These are phyloP conservation scores for Phytophthora sp. DNA, from an alignment of 352 stramenopile species.

Conservation along the genomic window DNA sequence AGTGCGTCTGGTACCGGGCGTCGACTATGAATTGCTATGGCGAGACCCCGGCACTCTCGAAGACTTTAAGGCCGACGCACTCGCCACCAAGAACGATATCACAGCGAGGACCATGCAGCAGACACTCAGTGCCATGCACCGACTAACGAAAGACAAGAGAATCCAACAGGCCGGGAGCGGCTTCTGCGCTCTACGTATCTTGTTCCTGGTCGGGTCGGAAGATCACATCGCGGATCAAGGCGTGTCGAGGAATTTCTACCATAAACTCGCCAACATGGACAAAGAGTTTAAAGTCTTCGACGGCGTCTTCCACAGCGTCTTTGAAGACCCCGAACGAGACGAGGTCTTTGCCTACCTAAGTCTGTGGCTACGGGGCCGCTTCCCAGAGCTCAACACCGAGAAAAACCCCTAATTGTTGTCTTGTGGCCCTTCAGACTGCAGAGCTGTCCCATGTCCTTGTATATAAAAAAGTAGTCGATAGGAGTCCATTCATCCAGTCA, in stretches of 20 bases:
- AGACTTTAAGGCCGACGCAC: slow-evolving; percentile 56
- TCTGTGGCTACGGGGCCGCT: slow-evolving; percentile 22
- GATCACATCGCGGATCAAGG: slow-evolving; percentile 48
- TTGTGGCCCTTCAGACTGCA: background rate
- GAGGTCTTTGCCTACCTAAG: slow-evolving; percentile 27
- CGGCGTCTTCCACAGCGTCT: slow-evolving; percentile 56
- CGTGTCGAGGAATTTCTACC: slow-evolving; percentile 39
- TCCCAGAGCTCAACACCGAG: slow-evolving; percentile 11
- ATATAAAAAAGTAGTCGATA: slow-evolving; percentile 25
- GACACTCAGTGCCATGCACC: slow-evolving; percentile 36
- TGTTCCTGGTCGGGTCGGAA: slow-evolving; percentile 48
- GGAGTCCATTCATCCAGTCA: slow-evolving; percentile 14
- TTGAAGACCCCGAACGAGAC: slow-evolving; percentile 53
- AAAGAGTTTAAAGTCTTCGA: slow-evolving; percentile 61
- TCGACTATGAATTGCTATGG: slow-evolving; percentile 46
- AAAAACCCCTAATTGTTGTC: slow-evolving; percentile 1
- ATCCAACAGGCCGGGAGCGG: slow-evolving; percentile 14
- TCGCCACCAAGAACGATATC: slow-evolving; percentile 57
- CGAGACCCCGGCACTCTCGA: slow-evolving; percentile 49
- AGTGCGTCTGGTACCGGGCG: slow-evolving; percentile 46
- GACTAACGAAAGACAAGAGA: slow-evolving; percentile 30
- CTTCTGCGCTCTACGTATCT: slow-evolving; percentile 26
- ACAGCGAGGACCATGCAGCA: slow-evolving; percentile 40
- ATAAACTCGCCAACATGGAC: slow-evolving; percentile 45
- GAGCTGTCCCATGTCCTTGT: background rate